Base-by-base conservation (phyloP, 1,139 yeast genomes). In the Scheffersomyces segobiensis region DNA sequence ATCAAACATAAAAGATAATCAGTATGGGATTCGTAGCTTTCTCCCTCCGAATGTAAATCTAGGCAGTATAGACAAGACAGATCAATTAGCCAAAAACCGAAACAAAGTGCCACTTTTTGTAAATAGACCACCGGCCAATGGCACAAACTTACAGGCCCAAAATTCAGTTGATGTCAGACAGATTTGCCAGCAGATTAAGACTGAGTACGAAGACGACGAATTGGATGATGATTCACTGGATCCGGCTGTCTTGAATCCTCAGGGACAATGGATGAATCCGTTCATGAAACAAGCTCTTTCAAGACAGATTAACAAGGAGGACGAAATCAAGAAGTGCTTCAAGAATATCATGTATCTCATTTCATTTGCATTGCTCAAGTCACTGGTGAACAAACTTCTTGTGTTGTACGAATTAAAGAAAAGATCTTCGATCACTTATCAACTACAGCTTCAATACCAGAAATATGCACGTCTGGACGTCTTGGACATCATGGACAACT, bases 251-350 rank as follows among this genome's bases (percentile, higher is more conserved):
- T n/a, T 12, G 5, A 55, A 61, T 1, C 79, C 81, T 0, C 68
- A 76, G 0, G 83, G 82, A 0, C 74, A 71, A n/a, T 80, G 83
- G 83, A 66, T 67, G 24, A 78, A 73, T 60, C 83, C 83, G 2
- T 70, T 77, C 32, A 71, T 80, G 63, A 64, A 65, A 54, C 70
- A 70, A 55, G 84, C 84, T 0, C 67, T 80, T 54, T 48, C 64
- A 5, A 64, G 83, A 47, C 83, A 79, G 62, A 65, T 71, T 3
- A 74, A 77, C 63, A 68, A 70, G 54, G 79, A 76, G 56, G 55
- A 60, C 6, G 71, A 72, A 50, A 63, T 73, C 50, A 71, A 71
- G 54, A 51, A 55, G 52, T 53, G 57, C 19, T 58, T 72, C 52
- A 59, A 55, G 20, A 67, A 67, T 55, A 54, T 73, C 5, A 48